Conservation (phyloP, 352 stramenopile species). For the Peronospora destructor region DNA sequence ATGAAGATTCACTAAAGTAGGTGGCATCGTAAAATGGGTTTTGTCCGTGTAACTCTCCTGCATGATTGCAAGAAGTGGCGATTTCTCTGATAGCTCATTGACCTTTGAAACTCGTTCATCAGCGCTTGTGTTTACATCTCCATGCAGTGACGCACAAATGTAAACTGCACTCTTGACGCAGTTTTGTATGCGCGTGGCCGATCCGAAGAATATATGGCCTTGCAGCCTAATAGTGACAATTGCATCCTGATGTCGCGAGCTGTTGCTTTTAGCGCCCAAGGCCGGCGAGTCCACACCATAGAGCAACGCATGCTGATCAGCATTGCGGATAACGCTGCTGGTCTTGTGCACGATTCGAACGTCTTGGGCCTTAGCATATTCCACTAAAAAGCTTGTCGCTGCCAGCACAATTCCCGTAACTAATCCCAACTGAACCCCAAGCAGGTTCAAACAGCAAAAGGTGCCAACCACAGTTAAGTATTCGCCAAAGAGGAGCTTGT, state of each 20-base stretch:
- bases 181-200: constrained; percentile 59
- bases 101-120: background rate
- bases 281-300: constrained; percentile 20
- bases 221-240: constrained; percentile 66
- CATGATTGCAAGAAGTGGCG: constrained; percentile 12
- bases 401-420: constrained; percentile 37
- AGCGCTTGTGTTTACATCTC: background rate
- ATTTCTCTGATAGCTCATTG: constrained; percentile 5
- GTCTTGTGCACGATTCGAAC: constrained; percentile 53
- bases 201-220: constrained; percentile 76
- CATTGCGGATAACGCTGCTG: constrained; percentile 58
- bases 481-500: constrained; percentile 67
- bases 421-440: constrained; percentile 88
- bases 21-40: constrained; percentile 7
- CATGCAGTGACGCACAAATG: constrained; percentile 17
- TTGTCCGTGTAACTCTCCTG: constrained; percentile 15
- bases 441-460: constrained; percentile 86
- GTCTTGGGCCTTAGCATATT: constrained; percentile 61
- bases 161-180: constrained; percentile 61
- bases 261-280: constrained; percentile 9
- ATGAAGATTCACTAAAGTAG: constrained; percentile 40
- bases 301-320: constrained; percentile 49
- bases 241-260: constrained; percentile 33
- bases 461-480: constrained; percentile 88
- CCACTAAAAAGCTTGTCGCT: constrained; percentile 78